Conservation (phyloP, 345 rosid genomes). For the sweet orange (Citrus sinensis) region DVS_A1.0 CM039162.1:15386001-15386500, state of each 20-base stretch:
- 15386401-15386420: not conserved
- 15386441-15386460: not conserved
- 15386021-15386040: constrained; percentile 56
- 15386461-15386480: not conserved
- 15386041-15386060: constrained; percentile 84
- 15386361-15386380: not conserved
- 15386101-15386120: constrained; percentile 54
- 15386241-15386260: constrained; percentile 91
- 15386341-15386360: constrained; percentile 50
- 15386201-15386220: constrained; percentile 80
- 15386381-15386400: constrained; percentile 4
- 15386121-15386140: constrained; percentile 44
- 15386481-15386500: not conserved
- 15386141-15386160: constrained; percentile 53
- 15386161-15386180: constrained; percentile 46
- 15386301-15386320: constrained; percentile 75
- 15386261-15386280: constrained; percentile 83
- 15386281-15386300: constrained; percentile 77
- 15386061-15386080: constrained; percentile 53
- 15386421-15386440: constrained; percentile 2
- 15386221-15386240: constrained; percentile 72
- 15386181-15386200: constrained; percentile 58
- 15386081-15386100: constrained; percentile 64
- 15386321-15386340: constrained; percentile 73
- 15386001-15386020: constrained; percentile 34